Base-by-base conservation (phyloP, 2,329 filamentous ascomycete species). In the Pseudogymnoascus sp. region DNA sequence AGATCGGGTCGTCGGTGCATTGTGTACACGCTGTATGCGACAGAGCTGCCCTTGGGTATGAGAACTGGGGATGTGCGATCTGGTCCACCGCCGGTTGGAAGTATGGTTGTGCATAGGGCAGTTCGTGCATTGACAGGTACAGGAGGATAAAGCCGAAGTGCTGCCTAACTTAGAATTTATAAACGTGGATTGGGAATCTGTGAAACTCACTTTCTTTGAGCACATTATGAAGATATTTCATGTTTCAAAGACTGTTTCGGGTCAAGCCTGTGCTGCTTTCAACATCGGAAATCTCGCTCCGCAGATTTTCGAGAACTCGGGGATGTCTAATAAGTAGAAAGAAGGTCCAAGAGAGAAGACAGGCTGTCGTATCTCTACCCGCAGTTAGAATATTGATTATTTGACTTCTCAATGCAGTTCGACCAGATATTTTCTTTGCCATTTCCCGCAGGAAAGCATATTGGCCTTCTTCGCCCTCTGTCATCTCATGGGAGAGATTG, bases 81-180 rank as follows among this genome's bases (percentile, higher is more conserved):
- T 9, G 68, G 65, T 0, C 74, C 74, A 17, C 74, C 74, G 15
- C 74, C 74, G 2, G 33, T 64, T 5, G 74, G 74, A 13, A 76
- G 66, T 0, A 68, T 64, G 1, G 31, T 75, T 6, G 66, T 69
- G 21, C 62, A 67, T 2, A 63, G 53, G 2, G 70, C 68, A 59
- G 64, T 62, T n/a, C 71, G 71, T 23, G 65, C 62, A 36, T 71
- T 73, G 13, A 72, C 57, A 9, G 72, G 71, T 2, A 73, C 67
- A 3, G 70, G 65, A 10, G 71, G 68, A 60, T 72, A 72, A 9
- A 72, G 65, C 2, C 66, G 64, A 33, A 73, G 64, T 23, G 64
- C 66, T 70, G 11, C 10, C 64, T 21, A 13, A 40, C 19, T 31
- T 17, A 19, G 11, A 21, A n/a, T 2, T 61, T 47, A 1, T 61